phyloP scores from a whole-genome alignment of 805 yeast genomes.

The Barnettozyma botsteinii region DNA sequence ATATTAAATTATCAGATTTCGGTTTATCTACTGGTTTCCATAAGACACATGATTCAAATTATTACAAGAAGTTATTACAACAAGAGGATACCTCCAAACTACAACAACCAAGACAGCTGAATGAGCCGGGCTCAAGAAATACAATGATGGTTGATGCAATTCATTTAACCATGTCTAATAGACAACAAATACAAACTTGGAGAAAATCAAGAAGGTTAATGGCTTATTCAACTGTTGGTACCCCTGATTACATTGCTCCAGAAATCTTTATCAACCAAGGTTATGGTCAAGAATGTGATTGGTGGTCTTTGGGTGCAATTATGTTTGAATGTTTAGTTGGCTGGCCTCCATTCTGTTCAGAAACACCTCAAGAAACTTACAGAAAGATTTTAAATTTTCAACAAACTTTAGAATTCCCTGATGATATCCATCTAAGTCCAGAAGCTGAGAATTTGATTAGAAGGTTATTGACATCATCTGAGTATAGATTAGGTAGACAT shows the following conservation, averaged over 20 bases:
- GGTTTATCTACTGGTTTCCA: constrained; percentile 97
- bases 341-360: constrained; percentile 95
- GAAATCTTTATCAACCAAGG: constrained; percentile 85
- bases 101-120: constrained; percentile 31
- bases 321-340: constrained; percentile 94
- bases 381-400: constrained; percentile 89
- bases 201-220: constrained; percentile 72
- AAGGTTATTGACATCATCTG: constrained; percentile 81
- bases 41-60: constrained; percentile 85
- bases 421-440: constrained; percentile 82
- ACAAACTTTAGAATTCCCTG: constrained; percentile 78
- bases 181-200: constrained; percentile 74
- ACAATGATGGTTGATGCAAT: constrained; percentile 91
- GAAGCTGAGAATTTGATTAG: constrained; percentile 86
- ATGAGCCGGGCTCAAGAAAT: constrained; percentile 46
- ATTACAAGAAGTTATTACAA: constrained; percentile 64
- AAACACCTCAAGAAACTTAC: constrained; percentile 91
- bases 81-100: constrained; percentile 51
- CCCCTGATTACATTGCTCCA: constrained; percentile 98
- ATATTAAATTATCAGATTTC: constrained; percentile 89
- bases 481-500: constrained; percentile 68
- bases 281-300: constrained; percentile 94
- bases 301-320: constrained; percentile 98
- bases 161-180: constrained; percentile 89
- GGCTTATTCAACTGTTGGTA: constrained; percentile 97